phyloP scores from a whole-genome alignment of 768 basidiomycete genomes.

The Trametes cinnabarina region DNA sequence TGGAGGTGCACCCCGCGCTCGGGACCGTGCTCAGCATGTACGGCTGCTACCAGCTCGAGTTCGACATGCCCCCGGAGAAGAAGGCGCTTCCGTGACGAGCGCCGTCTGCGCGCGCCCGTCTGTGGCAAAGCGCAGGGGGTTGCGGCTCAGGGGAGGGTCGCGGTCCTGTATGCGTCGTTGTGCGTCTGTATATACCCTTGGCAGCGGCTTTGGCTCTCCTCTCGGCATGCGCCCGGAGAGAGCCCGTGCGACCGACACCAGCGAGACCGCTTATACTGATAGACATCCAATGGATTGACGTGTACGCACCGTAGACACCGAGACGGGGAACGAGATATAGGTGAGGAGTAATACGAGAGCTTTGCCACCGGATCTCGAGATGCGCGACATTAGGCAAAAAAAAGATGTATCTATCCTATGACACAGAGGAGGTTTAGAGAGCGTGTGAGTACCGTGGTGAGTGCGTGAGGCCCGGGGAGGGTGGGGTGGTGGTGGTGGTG shows the following conservation, averaged over 20 bases:
- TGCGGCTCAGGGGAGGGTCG: too few species aligned
- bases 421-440: slow-evolving; percentile 28
- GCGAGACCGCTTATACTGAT: too few species aligned
- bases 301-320: background rate
- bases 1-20: slow-evolving; percentile 67
- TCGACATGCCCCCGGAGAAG: slow-evolving; percentile 27
- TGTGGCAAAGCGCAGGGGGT: too few species aligned
- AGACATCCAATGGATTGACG: too few species aligned
- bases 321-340: too few species aligned
- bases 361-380: background rate
- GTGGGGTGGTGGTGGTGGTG: background rate
- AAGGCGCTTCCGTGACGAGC: too few species aligned
- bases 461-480: background rate
- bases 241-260: too few species aligned
- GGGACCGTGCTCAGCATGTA: slow-evolving; percentile 64
- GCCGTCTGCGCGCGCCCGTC: too few species aligned
- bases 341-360: background rate
- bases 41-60: slow-evolving; percentile 59
- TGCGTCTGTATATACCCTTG: too few species aligned
- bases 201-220: too few species aligned
- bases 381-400: slow-evolving; percentile 18
- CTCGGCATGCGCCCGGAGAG: too few species aligned
- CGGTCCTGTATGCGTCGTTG: too few species aligned
- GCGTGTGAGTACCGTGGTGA: slow-evolving; percentile 19
- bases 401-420: slow-evolving; percentile 20